Evolutionary conservation across 805 yeast genomes (phyloP), one percentile per base, ranked within the genome.

Genomic region (Spathaspora girioi): DNA sequence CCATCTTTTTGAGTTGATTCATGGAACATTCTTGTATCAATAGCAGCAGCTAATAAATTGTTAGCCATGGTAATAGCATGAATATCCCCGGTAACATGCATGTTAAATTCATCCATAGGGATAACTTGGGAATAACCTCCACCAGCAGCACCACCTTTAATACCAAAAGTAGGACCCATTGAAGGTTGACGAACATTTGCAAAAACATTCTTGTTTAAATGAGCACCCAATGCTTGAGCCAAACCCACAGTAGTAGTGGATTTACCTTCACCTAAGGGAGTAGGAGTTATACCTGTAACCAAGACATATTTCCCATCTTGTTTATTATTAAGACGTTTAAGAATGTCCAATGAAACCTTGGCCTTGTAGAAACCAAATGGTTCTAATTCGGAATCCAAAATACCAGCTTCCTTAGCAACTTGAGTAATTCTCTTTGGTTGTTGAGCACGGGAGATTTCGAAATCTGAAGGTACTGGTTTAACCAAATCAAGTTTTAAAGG

Each of bases 131-230:
- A 84, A 65, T 86, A 87, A 54, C 94, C 94, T 68, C 94, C 93
- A 66, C 94, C 94, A 7, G 94, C 94, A 59, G 94, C 94, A 71
- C 94, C 94, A 70, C 94, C 94, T 68, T 87, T 87, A 59, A 87
- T 86, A 72, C 94, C 94, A 62, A 87, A 87, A 17, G 94, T 87
- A 57, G 94, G 94, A 50, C 94, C 94, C 92, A 87, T 86, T 8
- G 91, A 84, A 23, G 94, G 94, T 67, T 87, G 94, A 76, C 94
- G 81, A 48, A 87, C 94, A 64, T 86, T 87, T 56, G 93, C 94
- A 63, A 87, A 79, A 12, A 86, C 85, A 53, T 85, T 82, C 58
- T 80, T 76, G 48, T 81, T 76, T 67, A 87, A 73, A 62, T 85
- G 91, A 38, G 91, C 91, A 56, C 91, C 88, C 54, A 87, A 71